A percentile compares a stretch with the other conserved stretches of the same genome.
Evolutionary conservation across 345 rosid species (phyloP).

Genomic region (Orychophragmus violaceus): DNA sequence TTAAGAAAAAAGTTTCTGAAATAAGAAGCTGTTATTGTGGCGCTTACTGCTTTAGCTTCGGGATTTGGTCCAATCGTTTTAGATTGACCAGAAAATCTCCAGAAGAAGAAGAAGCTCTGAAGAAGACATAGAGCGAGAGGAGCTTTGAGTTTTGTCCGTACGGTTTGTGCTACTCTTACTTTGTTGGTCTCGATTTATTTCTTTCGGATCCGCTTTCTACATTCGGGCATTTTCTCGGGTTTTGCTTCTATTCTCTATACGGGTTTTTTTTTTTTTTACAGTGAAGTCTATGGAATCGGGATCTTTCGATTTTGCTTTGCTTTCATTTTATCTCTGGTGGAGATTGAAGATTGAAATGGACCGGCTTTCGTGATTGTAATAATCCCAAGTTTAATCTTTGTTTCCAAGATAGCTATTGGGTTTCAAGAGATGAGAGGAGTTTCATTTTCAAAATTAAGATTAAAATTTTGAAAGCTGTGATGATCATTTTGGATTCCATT

Average conservation of each 20-base stretch:
- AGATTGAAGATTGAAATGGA: constrained; percentile 20
- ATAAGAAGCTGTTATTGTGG: constrained; percentile 32
- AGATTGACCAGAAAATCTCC: constrained; percentile 18
- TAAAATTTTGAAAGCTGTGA: no score
- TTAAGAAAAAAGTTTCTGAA: background rate
- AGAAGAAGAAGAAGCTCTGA: background rate
- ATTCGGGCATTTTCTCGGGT: constrained; percentile 6
- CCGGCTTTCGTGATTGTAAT: background rate
- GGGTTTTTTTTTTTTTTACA: no score
- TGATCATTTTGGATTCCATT: constrained; percentile 14
- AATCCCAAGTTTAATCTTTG: background rate
- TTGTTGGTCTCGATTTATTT: no score
- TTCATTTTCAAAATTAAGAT: background rate
- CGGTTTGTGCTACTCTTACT: constrained; percentile 16
- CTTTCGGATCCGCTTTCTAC: constrained; percentile 23
- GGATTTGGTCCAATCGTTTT: constrained; percentile 35
- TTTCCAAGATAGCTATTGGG: background rate
- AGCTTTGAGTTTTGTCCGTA: background rate
- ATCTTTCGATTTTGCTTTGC: constrained; percentile 9
- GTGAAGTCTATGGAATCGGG: no score
- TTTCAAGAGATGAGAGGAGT: background rate
- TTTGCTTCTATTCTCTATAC: no score
- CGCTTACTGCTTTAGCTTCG: constrained; percentile 14
- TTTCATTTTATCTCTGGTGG: background rate
- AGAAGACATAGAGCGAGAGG: background rate